These are phyloP conservation scores for Aphanomyces astaci DNA, from an alignment of 352 stramenopile genomes.

Conservation along the genomic window DNA sequence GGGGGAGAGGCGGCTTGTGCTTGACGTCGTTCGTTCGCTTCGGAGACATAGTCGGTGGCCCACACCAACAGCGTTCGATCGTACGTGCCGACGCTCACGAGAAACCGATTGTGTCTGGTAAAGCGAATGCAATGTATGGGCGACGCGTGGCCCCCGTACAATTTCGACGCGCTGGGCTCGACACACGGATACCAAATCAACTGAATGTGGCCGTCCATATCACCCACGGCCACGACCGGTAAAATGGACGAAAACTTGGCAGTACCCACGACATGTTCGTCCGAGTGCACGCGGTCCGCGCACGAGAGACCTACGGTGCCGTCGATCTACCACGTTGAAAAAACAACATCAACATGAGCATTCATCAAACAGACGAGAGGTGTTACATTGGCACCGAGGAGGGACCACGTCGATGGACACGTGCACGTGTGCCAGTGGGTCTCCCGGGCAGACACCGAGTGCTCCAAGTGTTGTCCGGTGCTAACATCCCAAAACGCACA, in stretches of 20 bases:
- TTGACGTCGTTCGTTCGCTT: neutral
- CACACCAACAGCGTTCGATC: slow-evolving; percentile 18
- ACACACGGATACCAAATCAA: slow-evolving; percentile 22
- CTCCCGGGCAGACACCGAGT: slow-evolving; percentile 14
- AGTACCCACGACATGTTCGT: neutral
- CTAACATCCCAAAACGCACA: slow-evolving; percentile 21
- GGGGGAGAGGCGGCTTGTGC: neutral
- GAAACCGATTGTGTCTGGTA: slow-evolving; percentile 1
- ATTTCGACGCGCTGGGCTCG: slow-evolving; percentile 15
- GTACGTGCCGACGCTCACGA: slow-evolving; percentile 19
- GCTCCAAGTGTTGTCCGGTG: slow-evolving; percentile 8
- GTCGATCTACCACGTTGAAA: no score
- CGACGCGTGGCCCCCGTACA: slow-evolving; percentile 16
- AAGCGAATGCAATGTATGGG: slow-evolving; percentile 10
- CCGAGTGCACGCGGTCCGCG: slow-evolving; percentile 16
- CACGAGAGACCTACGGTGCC: slow-evolving; percentile 8
- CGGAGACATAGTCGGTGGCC: slow-evolving; percentile 10
- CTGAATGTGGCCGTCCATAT: slow-evolving; percentile 7
- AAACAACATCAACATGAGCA: neutral
- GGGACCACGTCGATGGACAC: slow-evolving; percentile 14
- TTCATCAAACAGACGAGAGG: neutral
- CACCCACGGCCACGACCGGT: slow-evolving; percentile 14
- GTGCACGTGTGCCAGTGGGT: slow-evolving; percentile 20
- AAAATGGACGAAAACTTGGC: slow-evolving; percentile 4
- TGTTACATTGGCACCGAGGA: slow-evolving; percentile 10